Percentiles rank a stretch among this genome's conserved stretches.
Evolutionary conservation across 2,329 filamentous ascomycete species (phyloP).

Genomic region (Aspergillus luchuensis): DNA sequence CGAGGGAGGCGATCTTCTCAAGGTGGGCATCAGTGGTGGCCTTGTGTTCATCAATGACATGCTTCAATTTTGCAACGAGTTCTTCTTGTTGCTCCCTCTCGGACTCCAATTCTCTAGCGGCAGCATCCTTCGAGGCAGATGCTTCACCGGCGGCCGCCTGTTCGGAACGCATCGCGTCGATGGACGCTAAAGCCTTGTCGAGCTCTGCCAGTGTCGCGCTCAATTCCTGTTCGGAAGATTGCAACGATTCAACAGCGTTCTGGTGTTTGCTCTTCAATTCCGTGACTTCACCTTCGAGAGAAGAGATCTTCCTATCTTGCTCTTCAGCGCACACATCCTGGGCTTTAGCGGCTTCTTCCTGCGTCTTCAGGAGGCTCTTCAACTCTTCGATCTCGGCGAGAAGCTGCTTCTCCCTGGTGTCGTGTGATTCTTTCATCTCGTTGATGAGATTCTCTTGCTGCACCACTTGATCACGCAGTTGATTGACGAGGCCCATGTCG

Average conservation of each 20-base stretch:
- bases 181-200: constrained; percentile 63
- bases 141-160: constrained; percentile 38
- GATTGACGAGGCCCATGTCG: constrained; percentile 87
- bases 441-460: constrained; percentile 81
- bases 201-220: constrained; percentile 72
- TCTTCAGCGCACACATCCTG: constrained; percentile 37
- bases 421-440: constrained; percentile 71
- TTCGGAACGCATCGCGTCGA: constrained; percentile 51
- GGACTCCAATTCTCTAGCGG: constrained; percentile 51
- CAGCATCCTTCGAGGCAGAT: constrained; percentile 37
- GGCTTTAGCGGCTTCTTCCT: constrained; percentile 39
- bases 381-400: constrained; percentile 70
- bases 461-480: constrained; percentile 83
- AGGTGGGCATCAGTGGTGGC: constrained; percentile 69
- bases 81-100: constrained; percentile 62
- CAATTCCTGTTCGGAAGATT: constrained; percentile 71
- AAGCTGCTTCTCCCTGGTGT: constrained; percentile 74
- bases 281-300: constrained; percentile 70
- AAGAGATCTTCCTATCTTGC: constrained; percentile 62
- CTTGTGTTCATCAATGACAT: constrained; percentile 80
- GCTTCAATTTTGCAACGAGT: constrained; percentile 64
- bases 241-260: constrained; percentile 68
- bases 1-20: constrained; percentile 70
- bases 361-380: constrained; percentile 55
- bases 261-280: constrained; percentile 78